A percentile compares a stretch with the other conserved stretches of the same genome.
Conservation (phyloP, 257 asterid species). For the Solanum pennellii region DNA sequence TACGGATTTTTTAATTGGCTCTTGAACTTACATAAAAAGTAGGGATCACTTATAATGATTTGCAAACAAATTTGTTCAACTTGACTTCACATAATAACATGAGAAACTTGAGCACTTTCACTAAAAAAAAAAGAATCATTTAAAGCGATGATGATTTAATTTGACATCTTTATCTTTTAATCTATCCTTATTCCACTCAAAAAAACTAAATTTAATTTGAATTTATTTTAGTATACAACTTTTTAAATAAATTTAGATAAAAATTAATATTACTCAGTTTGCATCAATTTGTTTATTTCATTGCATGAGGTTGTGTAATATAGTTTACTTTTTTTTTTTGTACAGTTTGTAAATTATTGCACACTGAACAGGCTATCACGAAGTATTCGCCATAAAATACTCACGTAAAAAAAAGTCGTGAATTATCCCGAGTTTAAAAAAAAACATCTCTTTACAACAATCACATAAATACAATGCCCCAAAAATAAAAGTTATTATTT, state of each 20-base stretch:
- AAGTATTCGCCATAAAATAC: too few relatives aligned
- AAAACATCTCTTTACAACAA: neutral
- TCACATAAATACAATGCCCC: neutral
- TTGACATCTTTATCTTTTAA: neutral
- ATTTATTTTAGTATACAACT: neutral
- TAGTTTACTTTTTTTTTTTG: too few relatives aligned
- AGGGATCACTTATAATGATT: neutral
- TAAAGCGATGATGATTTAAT: neutral
- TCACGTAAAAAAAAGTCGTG: too few relatives aligned
- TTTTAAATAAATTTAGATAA: neutral
- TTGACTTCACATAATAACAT: neutral
- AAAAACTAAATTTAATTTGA: neutral
- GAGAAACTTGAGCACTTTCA: neutral
- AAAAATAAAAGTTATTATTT: too few relatives aligned
- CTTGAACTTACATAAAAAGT: neutral
- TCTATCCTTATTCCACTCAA: neutral
- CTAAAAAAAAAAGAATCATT: too few relatives aligned
- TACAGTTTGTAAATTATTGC: too few relatives aligned
- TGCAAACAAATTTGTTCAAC: neutral
- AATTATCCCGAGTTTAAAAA: too few relatives aligned
- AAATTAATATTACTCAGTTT: too few relatives aligned
- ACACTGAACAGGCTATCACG: too few relatives aligned
- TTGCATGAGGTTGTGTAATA: too few relatives aligned
- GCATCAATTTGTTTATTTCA: too few relatives aligned
- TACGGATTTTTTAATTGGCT: neutral